phyloP scores from a whole-genome alignment of 257 asterid species.

The Solanum etuberosum region DNA sequence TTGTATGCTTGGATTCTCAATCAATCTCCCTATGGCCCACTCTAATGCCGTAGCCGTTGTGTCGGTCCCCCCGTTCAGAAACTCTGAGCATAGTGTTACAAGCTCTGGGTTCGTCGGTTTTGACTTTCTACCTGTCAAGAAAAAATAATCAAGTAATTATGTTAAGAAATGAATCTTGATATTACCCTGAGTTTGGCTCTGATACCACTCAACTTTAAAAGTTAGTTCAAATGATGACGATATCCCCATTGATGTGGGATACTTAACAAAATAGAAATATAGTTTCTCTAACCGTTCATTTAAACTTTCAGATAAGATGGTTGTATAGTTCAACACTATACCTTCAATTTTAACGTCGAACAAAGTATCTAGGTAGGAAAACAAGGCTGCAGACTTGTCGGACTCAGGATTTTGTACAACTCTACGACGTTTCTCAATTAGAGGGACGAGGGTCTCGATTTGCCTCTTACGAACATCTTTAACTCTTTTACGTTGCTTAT shows the following conservation, averaged over 20 bases:
- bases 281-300: neutral
- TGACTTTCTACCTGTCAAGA: conserved; percentile 24
- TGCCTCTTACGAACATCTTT: conserved; percentile 54
- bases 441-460: conserved; percentile 50
- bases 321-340: neutral
- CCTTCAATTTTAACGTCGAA: conserved; percentile 68
- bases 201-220: neutral
- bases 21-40: conserved; percentile 75
- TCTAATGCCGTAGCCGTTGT: conserved; percentile 85
- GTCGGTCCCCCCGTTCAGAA: conserved; percentile 89
- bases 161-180: neutral
- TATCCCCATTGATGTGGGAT: too few relatives aligned
- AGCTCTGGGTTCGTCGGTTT: conserved; percentile 47
- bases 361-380: conserved; percentile 70
- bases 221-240: fast-evolving
- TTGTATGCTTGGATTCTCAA: conserved; percentile 61
- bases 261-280: too few relatives aligned
- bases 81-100: conserved; percentile 72
- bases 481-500: conserved; percentile 53
- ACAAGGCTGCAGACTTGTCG: conserved; percentile 42
- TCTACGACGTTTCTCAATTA: conserved; percentile 51
- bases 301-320: neutral
- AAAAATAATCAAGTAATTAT: neutral
- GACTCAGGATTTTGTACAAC: conserved; percentile 42
- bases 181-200: neutral